Base-by-base conservation (phyloP, 306 rosid species). In the Adenanthera pavonina region DNA sequence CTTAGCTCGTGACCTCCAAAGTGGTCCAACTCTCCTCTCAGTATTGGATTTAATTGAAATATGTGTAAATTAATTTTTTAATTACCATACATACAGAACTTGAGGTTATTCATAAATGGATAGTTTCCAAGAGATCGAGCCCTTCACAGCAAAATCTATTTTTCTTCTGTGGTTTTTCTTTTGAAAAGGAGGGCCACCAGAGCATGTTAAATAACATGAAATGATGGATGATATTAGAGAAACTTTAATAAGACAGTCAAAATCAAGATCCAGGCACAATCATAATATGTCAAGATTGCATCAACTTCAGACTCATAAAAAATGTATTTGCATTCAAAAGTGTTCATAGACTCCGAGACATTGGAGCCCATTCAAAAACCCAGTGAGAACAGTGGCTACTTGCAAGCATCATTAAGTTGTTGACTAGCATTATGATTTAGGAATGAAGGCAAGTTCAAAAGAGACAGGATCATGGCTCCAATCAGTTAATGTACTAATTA, bases 371-470 rank as follows among this genome's bases (percentile, higher is more conserved):
- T 65, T 57, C 52, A 2, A 25, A 46, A 19, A 19, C 5, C n/a
- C 34, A 43, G 54, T 20, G 56, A 46, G 56, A 48, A 19, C 2
- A 77, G 77, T 77, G 40, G 80, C 76, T 80, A 77, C 38, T n/a
- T 19, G 54, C 43, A 53, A 59, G 3, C 48, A 68, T 49, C 16
- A 35, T n/a, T 51, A 74, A 34, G 69, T 64, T 38, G 25, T 38
- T 38, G 13, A 12, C 69, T 72, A 59, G 53, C 36, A 66, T 40
- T 54, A 59, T 65, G 13, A 56, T 35, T 17, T 77, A 77, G 13
- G 67, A 72, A 68, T 4, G 8, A 11, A 53, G 79, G 60, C 8
- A 49, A 52, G 3, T 43, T 49, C 49, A 77, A 71, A 67, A 0
- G 67, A 14, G n/a, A 25, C 60, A 41, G 19, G 52, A 19, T 16